Base-by-base conservation (phyloP, 1,139 yeast species). In the Protomyces pachydermus region DNA sequence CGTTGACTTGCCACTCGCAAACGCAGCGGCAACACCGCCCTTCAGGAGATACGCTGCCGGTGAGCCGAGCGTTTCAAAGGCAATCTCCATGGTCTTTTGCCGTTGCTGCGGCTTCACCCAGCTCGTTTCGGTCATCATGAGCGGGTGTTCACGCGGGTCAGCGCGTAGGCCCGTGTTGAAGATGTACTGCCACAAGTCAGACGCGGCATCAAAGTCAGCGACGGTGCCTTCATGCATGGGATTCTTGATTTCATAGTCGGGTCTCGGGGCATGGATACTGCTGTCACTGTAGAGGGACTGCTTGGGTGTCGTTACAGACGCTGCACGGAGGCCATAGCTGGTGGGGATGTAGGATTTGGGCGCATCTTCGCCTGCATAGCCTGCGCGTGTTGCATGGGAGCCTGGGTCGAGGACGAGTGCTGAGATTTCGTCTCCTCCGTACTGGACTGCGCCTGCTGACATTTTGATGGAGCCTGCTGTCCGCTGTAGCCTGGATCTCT, bases 401-500 rank as follows among this genome's bases (percentile, higher is more conserved):
- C 98, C 98, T 0, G 96, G 91, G 74, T 93, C 98, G 42, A 93
- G 80, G 34, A 93, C 96, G 6, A 93, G 80, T 45, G 98, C 97
- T 68, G 90, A 53, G 37, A 60, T 54, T 53, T 60, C 66, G 45
- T 64, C 66, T 42, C 66, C 66, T 35, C 66, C 66, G 51, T 64
- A 64, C 39, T 60, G 63, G 23, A 57, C 56, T 20, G 66, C 54
- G 34, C 48, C 37, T 54, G 54, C 45, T 9, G 16, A 14, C 16
- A 38, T 39, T 10, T 39, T 56, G n/a, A n/a, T n/a, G n/a, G n/a
- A n/a, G n/a, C n/a, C n/a, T n/a, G n/a, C n/a, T n/a, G n/a, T n/a
- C n/a, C n/a, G n/a, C n/a, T n/a, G 23, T 20, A 20, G 23, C 23
- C 23, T 20, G 23, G n/a, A n/a, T n/a, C n/a, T n/a, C n/a, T 20